Evolutionary conservation across 768 basidiomycete species (phyloP).

Genomic region (Terana coerulea): DNA sequence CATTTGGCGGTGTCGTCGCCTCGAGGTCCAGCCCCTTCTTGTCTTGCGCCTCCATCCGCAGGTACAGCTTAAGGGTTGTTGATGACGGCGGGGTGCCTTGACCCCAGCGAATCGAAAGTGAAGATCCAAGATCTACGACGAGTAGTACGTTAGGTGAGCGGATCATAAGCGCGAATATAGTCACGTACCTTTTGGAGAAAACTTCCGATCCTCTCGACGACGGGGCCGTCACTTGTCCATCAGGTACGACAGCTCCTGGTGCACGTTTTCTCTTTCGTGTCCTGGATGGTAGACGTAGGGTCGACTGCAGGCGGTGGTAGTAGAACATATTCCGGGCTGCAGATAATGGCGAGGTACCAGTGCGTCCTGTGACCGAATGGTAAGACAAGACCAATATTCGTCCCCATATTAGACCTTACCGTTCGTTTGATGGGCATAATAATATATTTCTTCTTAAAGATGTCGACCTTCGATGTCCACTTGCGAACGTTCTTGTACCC

Average conservation of each 20-base stretch:
- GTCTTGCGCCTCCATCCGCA: conserved; percentile 72
- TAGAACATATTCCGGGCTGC: conserved; percentile 65
- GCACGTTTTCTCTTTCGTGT: conserved; percentile 28
- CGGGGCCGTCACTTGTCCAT: neutral
- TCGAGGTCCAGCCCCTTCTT: conserved; percentile 38
- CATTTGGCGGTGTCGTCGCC: conserved; percentile 10
- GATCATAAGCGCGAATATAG: too few relatives aligned
- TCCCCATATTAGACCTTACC: conserved; percentile 47
- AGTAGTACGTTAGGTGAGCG: too few relatives aligned
- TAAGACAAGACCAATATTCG: too few relatives aligned
- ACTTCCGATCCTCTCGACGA: too few relatives aligned
- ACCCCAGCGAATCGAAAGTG: conserved; percentile 86
- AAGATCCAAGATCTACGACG: conserved; percentile 69
- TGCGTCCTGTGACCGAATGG: conserved; percentile 87
- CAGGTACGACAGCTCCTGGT: neutral
- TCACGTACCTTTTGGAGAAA: too few relatives aligned
- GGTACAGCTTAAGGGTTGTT: conserved; percentile 63
- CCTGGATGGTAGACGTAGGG: conserved; percentile 9
- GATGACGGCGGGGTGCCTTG: conserved; percentile 61
- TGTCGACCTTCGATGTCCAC: conserved; percentile 87
- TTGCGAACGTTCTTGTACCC: conserved; percentile 85
- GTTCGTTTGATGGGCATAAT: conserved; percentile 97
- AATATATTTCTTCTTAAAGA: conserved; percentile 90
- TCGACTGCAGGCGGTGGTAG: conserved; percentile 37
- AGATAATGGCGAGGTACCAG: conserved; percentile 97